Percentiles rank a stretch among this genome's conserved stretches.
These are phyloP conservation scores for Juglanconis sp. DNA, from an alignment of 2,329 filamentous ascomycete species.

Conservation along the genomic window DNA sequence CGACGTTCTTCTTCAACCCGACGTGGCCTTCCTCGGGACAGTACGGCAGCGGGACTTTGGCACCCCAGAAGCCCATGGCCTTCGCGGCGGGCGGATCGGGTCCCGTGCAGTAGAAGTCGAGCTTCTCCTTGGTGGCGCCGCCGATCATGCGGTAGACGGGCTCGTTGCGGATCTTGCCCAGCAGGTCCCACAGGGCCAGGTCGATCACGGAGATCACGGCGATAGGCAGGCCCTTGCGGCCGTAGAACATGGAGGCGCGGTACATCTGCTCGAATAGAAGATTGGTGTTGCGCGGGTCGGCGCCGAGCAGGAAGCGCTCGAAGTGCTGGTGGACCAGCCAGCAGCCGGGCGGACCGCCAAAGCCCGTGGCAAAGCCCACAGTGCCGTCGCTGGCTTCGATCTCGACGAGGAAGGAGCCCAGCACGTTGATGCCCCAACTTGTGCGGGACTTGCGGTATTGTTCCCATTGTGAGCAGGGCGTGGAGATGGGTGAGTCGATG, in stretches of 20 bases:
- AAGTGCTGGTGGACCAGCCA: constrained; percentile 95
- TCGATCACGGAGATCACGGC: constrained; percentile 95
- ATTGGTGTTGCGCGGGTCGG: constrained; percentile 88
- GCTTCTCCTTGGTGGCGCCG: constrained; percentile 76
- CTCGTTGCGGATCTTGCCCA: constrained; percentile 87
- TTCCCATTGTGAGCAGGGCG: constrained; percentile 86
- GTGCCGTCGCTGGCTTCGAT: constrained; percentile 86
- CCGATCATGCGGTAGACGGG: constrained; percentile 94
- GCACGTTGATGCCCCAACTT: constrained; percentile 92
- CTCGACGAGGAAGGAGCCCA: constrained; percentile 89
- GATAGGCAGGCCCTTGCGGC: constrained; percentile 83
- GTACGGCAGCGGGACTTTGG: constrained; percentile 86
- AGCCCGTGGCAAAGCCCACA: constrained; percentile 91
- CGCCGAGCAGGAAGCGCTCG: constrained; percentile 83
- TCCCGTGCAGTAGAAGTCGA: constrained; percentile 94
- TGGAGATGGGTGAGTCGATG: constrained; percentile 88
- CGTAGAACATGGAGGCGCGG: constrained; percentile 92
- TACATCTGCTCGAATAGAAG: constrained; percentile 97
- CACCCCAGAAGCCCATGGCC: constrained; percentile 84
- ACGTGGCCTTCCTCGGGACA: constrained; percentile 82
- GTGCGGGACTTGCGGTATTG: constrained; percentile 84
- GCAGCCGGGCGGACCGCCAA: constrained; percentile 88
- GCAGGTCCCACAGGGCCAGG: constrained; percentile 85
- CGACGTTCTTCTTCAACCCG: constrained; percentile 83
- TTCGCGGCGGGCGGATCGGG: constrained; percentile 79